Conservation (phyloP, 305 asterid genomes). For the Fraxinus velutina region DNA sequence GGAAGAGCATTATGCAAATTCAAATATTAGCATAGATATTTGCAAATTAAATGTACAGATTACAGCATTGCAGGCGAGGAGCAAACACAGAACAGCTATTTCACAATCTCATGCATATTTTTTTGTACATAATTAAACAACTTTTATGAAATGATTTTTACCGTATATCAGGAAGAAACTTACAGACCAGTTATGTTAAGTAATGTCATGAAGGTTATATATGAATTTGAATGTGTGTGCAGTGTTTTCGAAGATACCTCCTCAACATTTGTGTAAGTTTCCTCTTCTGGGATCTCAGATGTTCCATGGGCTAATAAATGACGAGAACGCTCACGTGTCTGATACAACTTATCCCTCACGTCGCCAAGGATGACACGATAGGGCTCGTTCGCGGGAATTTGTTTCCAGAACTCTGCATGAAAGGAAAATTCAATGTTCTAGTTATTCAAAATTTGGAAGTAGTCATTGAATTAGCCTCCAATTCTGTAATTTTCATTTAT, state of each 20-base stretch:
- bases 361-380: slow-evolving; percentile 90
- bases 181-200: neutral
- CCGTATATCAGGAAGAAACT: neutral
- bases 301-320: slow-evolving; percentile 69
- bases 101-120: neutral
- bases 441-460: neutral
- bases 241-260: slow-evolving; percentile 41
- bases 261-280: slow-evolving; percentile 67
- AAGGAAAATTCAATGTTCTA: neutral
- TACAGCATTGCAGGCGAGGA: neutral
- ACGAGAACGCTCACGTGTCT: slow-evolving; percentile 92
- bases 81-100: neutral
- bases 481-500: neutral
- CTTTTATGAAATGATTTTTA: neutral
- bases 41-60: neutral
- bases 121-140: neutral
- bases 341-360: slow-evolving; percentile 82
- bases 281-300: slow-evolving; percentile 86
- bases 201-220: neutral
- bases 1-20: neutral
- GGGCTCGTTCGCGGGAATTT: slow-evolving; percentile 76
- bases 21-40: neutral
- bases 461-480: neutral
- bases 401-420: slow-evolving; percentile 81
- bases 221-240: neutral